Conservation (phyloP, 371 early-diverging fungal genomes). For the Rhizopus microsporus region DNA sequence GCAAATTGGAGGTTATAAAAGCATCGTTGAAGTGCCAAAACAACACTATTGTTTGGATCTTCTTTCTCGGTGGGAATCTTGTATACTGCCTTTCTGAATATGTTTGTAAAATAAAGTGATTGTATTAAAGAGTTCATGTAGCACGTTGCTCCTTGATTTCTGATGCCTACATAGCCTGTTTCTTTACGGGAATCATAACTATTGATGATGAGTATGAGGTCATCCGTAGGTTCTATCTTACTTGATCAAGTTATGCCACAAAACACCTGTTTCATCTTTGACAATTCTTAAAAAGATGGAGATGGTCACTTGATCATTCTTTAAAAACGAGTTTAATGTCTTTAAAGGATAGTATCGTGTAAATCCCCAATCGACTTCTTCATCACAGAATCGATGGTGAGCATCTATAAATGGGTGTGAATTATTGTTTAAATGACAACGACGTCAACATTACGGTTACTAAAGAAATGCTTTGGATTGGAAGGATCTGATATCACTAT, state of each 20-base stretch:
- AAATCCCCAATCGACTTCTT: conserved; percentile 94
- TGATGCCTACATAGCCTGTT: conserved; percentile 94
- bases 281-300: conserved; percentile 79
- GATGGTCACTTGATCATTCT: conserved; percentile 61
- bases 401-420: conserved; percentile 45
- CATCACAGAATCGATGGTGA: conserved; percentile 80
- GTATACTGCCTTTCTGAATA: conserved; percentile 89
- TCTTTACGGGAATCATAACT: conserved; percentile 85
- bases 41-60: conserved; percentile 80
- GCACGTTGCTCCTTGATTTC: conserved; percentile 99
- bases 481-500: conserved; percentile 74
- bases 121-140: conserved; percentile 99
- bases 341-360: conserved; percentile 58
- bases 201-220: neutral
- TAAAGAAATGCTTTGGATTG: conserved; percentile 61
- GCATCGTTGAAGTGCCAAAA: conserved; percentile 92
- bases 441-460: conserved; percentile 57
- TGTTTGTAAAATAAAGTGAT: conserved; percentile 94
- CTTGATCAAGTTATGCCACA: conserved; percentile 94
- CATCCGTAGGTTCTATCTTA: conserved; percentile 74
- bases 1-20: conserved; percentile 88
- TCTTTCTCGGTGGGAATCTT: conserved; percentile 90
- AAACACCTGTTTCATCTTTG: conserved; percentile 87
- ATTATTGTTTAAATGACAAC: neutral
- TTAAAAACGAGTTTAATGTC: conserved; percentile 18